Base-by-base conservation (phyloP, 2,329 filamentous ascomycete genomes). In the Knoxdaviesia capensis region DNA sequence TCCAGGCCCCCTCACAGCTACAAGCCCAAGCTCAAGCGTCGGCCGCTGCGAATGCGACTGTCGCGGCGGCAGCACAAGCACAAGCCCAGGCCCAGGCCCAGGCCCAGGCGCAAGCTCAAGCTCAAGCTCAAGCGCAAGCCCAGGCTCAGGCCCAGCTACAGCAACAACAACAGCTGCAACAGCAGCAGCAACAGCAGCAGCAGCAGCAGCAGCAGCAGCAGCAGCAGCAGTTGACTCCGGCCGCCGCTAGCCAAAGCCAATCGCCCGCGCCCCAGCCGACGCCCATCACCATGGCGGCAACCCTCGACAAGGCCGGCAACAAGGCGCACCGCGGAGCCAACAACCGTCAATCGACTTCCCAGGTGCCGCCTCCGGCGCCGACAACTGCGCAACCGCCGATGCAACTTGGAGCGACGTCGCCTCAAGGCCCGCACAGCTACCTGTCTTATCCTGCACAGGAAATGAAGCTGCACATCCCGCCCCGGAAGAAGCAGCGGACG, bases 381-480 rank as follows among this genome's bases (percentile, higher is more conserved):
- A 77, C 69, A 0, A 66, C 66, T 1, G 51, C 65, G 9, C 69
- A 74, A 47, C 66, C 71, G 10, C 72, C 72, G 0, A 74, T 74
- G 53, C 56, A 61, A 30, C 65, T 77, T 44, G 66, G 66, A 8
- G 66, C 63, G 11, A 58, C 63, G 6, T 76, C 74, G 5, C 74
- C 74, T 32, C 69, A 74, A 47, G 74, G 72, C 8, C 67, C 70
- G 44, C 74, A 74, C 2, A 63, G 60, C 6, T 75, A 74, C 47
- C 20, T 3, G 20, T 3, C 20, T 20, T 20, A 20, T 20, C 20
- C 20, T 3, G 31, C 44, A 7, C 43, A 43, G 34, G 41, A 45
- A 10, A 64, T 68, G 38, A 59, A 65, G 41, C 58, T 78, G 34
- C 64, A 69, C 41, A 57, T 76, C 28, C 74, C 74, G 5, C 59